phyloP scores from a whole-genome alignment of 179 eudicot species.

The Corrigiola litoralis region DNA sequence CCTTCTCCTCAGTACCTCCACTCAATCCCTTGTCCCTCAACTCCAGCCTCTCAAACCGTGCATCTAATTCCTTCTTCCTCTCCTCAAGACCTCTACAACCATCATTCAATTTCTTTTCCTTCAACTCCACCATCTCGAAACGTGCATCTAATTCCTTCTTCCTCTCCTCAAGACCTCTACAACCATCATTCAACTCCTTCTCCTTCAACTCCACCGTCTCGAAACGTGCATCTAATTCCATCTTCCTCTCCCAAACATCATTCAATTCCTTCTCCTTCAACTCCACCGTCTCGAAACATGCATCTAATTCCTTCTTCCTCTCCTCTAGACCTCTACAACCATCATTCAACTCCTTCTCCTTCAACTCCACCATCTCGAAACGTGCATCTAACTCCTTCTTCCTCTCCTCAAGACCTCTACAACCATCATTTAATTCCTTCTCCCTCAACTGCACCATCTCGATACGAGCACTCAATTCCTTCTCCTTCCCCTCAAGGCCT shows the following conservation, averaged over 20 bases:
- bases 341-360: slow-evolving; percentile 1
- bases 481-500: slow-evolving; percentile 5
- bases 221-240: background rate
- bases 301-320: background rate
- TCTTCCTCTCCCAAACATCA: slow-evolving; percentile 2
- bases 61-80: slow-evolving; percentile 1
- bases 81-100: background rate
- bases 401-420: slow-evolving; percentile 8
- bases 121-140: background rate
- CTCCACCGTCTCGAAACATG: background rate
- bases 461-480: background rate
- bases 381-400: background rate
- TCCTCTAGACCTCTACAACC: background rate
- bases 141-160: slow-evolving; percentile 6
- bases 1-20: slow-evolving; percentile 1
- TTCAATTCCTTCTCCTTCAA: background rate
- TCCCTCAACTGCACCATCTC: slow-evolving; percentile 4
- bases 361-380: background rate
- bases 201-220: background rate
- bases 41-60: background rate
- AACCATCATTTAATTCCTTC: background rate
- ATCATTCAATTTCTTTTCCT: slow-evolving; percentile 6
- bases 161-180: background rate
- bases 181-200: background rate
- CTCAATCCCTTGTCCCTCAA: background rate